phyloP scores from a whole-genome alignment of 108 stramenopile species.

The Poteriospumella lacustris region DNA sequence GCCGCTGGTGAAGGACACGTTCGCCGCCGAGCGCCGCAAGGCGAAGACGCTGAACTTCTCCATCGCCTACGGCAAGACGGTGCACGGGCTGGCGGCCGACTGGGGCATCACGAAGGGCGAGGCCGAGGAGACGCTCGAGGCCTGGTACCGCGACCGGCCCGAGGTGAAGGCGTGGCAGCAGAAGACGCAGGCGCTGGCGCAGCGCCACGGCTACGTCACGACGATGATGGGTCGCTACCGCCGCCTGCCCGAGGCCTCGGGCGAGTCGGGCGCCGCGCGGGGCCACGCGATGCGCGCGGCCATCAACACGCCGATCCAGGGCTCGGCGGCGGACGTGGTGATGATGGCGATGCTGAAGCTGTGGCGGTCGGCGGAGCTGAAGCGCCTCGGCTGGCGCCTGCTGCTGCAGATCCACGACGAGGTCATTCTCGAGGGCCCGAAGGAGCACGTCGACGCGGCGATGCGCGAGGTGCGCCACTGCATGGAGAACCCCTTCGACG shows the following conservation, averaged over 20 bases:
- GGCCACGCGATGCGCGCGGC: slow-evolving; percentile 84
- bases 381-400: slow-evolving; percentile 84
- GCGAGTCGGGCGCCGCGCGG: slow-evolving; percentile 40
- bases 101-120: slow-evolving; percentile 83
- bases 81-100: slow-evolving; percentile 87
- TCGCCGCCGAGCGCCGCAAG: slow-evolving; percentile 89
- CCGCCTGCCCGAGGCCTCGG: slow-evolving; percentile 73
- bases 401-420: slow-evolving; percentile 98
- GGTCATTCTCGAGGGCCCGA: slow-evolving; percentile 97
- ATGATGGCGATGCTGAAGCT: slow-evolving; percentile 99
- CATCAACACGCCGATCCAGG: slow-evolving; percentile 99
- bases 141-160: slow-evolving; percentile 89
- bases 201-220: slow-evolving; percentile 63
- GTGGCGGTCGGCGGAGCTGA: slow-evolving; percentile 65
- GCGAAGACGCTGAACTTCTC: slow-evolving; percentile 98
- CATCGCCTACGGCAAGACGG: slow-evolving; percentile 99
- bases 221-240: slow-evolving; percentile 95
- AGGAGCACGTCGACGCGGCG: slow-evolving; percentile 78
- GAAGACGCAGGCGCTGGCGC: slow-evolving; percentile 64
- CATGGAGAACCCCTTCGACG: slow-evolving; percentile 92
- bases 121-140: slow-evolving; percentile 82
- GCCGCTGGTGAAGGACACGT: slow-evolving; percentile 92
- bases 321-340: slow-evolving; percentile 95
- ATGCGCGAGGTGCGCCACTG: slow-evolving; percentile 55
- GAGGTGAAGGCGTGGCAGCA: slow-evolving; percentile 92